Evolutionary conservation across 2,329 filamentous ascomycete species (phyloP).

Genomic region (Fusarium setosum): DNA sequence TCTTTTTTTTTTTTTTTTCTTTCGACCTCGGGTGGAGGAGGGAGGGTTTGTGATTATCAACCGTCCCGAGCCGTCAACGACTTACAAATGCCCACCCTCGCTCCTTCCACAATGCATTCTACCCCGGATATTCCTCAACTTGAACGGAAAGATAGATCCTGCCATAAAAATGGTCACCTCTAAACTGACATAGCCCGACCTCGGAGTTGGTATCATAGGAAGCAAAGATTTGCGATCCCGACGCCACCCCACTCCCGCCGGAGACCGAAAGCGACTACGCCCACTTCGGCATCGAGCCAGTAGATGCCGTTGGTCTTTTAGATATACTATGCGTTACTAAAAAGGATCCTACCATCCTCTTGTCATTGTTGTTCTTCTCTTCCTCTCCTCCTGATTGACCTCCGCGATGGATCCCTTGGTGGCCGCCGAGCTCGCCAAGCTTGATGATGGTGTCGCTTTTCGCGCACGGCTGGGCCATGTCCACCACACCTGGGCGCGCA

Average conservation of each 20-base stretch:
- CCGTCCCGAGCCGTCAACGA: neutral
- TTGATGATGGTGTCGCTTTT: constrained; percentile 71
- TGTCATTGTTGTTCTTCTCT: neutral
- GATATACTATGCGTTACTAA: constrained; percentile 20
- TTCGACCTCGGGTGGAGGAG: neutral
- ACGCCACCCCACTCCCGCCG: constrained; percentile 25
- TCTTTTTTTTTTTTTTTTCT: neutral
- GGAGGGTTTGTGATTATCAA: constrained; percentile 3
- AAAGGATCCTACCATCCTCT: constrained; percentile 11
- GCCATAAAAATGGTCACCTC: neutral
- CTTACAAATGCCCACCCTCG: neutral
- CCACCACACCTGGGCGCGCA: constrained; percentile 95
- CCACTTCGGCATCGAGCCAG: constrained; percentile 37
- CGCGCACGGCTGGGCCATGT: constrained; percentile 77
- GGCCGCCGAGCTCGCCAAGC: constrained; percentile 47
- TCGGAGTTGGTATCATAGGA: neutral
- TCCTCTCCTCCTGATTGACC: neutral
- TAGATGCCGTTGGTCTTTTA: constrained; percentile 19
- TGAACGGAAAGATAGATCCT: neutral
- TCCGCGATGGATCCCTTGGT: constrained; percentile 52
- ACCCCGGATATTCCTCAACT: neutral
- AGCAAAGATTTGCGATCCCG: constrained; percentile 23
- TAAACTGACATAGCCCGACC: neutral
- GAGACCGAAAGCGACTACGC: constrained; percentile 34
- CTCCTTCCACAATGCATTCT: neutral